These are phyloP conservation scores for Byssochlamys sp. DNA, from an alignment of 2,329 filamentous ascomycete genomes.

Conservation along the genomic window DNA sequence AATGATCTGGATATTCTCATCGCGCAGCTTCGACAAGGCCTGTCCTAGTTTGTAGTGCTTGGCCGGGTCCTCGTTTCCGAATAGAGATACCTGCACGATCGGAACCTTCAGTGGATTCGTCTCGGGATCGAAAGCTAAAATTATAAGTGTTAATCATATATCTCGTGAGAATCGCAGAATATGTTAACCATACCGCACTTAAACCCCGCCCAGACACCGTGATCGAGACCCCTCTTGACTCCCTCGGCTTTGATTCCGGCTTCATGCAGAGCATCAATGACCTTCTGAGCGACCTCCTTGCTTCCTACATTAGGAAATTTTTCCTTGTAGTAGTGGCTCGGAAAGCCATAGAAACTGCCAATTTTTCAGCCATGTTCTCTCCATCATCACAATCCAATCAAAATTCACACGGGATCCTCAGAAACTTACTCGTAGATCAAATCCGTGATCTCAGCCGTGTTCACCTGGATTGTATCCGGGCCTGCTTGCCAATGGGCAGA, in stretches of 20 bases:
- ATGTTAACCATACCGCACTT: slow-evolving; percentile 35
- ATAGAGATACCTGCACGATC: slow-evolving; percentile 64
- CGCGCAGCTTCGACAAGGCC: slow-evolving; percentile 56
- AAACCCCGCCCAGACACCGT: slow-evolving; percentile 66
- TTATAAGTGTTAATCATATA: neutral
- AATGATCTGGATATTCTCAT: slow-evolving; percentile 59
- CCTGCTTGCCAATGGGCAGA: slow-evolving; percentile 66
- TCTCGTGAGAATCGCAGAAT: neutral
- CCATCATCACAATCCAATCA: neutral
- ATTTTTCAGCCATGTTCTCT: neutral
- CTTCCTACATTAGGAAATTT: slow-evolving; percentile 57
- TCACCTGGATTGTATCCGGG: slow-evolving; percentile 51
- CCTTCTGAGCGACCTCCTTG: slow-evolving; percentile 48
- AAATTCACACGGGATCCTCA: neutral
- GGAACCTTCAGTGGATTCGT: slow-evolving; percentile 56
- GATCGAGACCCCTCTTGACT: slow-evolving; percentile 58
- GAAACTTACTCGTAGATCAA: slow-evolving; percentile 57
- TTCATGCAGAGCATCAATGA: slow-evolving; percentile 46
- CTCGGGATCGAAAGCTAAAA: slow-evolving; percentile 50
- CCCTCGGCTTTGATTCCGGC: slow-evolving; percentile 52
- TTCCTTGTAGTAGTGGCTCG: slow-evolving; percentile 57
- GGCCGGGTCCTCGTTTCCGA: slow-evolving; percentile 53
- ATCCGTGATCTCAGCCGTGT: slow-evolving; percentile 54
- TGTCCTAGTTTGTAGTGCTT: slow-evolving; percentile 59
- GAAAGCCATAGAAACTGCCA: slow-evolving; percentile 61